Base-by-base conservation (phyloP, 2,329 filamentous ascomycete species). In the Magnaporthales sp. region DNA sequence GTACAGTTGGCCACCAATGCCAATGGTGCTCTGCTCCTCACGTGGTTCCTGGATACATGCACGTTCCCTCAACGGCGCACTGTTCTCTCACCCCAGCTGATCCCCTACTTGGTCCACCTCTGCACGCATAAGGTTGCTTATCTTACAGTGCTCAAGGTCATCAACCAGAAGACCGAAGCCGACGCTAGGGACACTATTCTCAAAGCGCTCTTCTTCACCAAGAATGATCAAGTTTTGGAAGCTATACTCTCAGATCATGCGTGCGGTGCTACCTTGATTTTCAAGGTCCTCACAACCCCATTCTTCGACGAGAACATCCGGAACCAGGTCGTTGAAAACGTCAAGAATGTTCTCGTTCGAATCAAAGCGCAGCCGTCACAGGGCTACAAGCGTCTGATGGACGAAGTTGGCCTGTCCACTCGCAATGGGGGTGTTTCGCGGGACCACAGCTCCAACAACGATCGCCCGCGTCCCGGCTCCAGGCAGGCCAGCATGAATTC, bases 111-210 rank as follows among this genome's bases (percentile, higher is more conserved):
- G 32, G 93, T 97, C 27, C 92, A 97, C 75, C 85, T 99, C 7
- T 98, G 95, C 83, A 98, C 95, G 0, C 95, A 99, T 83, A 98
- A 98, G 83, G 94, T 99, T 67, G 95, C 95, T 0, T 98, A 98
- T 74, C 83, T 98, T 68, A 99, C 95, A 0, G 94, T 99, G 1
- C 83, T 99, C 67, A 99, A 99, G 81, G 93, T 98, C 64, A 96
- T 99, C 78, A 99, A 99, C 76, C 95, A 99, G 78, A 93, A 96
- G 75, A 91, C 93, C 38, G 95, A 99, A 79, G 85, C 91, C 0
- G 94, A 98, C 69, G 95, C 95, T 3, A 88, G 95, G 13, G 94
- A 99, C 74, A 91, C 87, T 63, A 92, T 99, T 54, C 83, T 98
- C 56, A 90, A 92, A 75, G 93, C 94, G 2, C 81, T 99, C 38